A percentile compares a stretch with the other conserved stretches of the same genome.
These are phyloP conservation scores for Nicotiana noctiflora DNA, from an alignment of 257 asterid species.

Conservation along the genomic window DNA sequence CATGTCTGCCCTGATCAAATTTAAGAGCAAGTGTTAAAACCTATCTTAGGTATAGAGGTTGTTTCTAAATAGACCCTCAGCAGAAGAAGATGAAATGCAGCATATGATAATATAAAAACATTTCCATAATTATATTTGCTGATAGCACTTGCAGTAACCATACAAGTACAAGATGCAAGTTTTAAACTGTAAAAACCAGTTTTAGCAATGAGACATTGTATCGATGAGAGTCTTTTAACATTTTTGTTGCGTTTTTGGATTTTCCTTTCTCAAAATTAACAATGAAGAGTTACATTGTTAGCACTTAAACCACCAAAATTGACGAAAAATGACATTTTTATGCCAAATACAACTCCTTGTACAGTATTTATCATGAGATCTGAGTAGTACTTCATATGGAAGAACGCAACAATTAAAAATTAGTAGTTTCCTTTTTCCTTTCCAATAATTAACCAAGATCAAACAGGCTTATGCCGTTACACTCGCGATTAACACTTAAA, in stretches of 20 bases:
- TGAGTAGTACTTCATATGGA: not conserved
- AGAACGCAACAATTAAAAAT: too few species aligned
- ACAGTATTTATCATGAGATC: not conserved
- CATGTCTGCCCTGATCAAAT: conserved; percentile 43
- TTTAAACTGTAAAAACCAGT: not conserved
- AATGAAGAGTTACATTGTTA: not conserved
- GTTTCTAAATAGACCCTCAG: too few species aligned
- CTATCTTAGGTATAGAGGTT: not conserved
- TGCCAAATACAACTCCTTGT: not conserved
- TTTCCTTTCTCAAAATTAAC: not conserved
- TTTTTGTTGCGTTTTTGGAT: not conserved
- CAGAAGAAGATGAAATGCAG: too few species aligned
- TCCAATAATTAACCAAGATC: too few species aligned
- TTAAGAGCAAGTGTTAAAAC: not conserved
- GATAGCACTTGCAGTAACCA: not conserved
- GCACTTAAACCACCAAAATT: not conserved
- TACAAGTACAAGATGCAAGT: not conserved
- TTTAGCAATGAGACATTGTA: not conserved
- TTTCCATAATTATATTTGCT: not conserved
- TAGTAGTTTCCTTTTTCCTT: too few species aligned
- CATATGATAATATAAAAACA: too few species aligned
- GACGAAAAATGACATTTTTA: too few species aligned
- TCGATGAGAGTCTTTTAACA: too few species aligned
- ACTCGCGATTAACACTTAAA: not conserved
- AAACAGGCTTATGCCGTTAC: not conserved